Conservation (phyloP, 1,139 yeast species). For the Pneumocystis canis region DNA sequence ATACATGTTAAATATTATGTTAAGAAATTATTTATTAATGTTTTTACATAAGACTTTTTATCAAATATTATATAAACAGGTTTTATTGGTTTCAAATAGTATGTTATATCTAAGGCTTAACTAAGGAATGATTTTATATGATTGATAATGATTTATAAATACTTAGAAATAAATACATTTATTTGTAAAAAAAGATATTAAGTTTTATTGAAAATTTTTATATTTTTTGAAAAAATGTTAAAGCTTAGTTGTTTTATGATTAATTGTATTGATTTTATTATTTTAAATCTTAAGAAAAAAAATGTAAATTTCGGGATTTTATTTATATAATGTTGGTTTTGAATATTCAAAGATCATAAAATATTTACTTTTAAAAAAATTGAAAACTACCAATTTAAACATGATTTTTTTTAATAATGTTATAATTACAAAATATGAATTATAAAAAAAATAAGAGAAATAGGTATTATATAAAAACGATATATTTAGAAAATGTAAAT, state of each 20-base stretch:
- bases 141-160: neutral
- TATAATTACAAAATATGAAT: neutral
- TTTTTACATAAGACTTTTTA: neutral
- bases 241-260: too few relatives aligned
- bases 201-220: too few relatives aligned
- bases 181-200: too few relatives aligned
- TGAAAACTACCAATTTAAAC: neutral
- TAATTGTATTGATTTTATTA: too few relatives aligned
- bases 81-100: neutral
- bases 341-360: too few relatives aligned
- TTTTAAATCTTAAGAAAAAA: too few relatives aligned
- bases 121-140: neutral
- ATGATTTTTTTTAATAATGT: neutral
- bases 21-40: neutral
- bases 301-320: too few relatives aligned
- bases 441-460: neutral
- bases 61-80: neutral
- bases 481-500: neutral
- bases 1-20: neutral
- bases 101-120: neutral
- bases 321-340: too few relatives aligned
- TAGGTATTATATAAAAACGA: neutral
- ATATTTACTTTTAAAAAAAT: too few relatives aligned
- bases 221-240: too few relatives aligned
- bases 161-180: too few relatives aligned